Conservation (phyloP, 345 rosid species). For the Cochlearia excelsa region DNA sequence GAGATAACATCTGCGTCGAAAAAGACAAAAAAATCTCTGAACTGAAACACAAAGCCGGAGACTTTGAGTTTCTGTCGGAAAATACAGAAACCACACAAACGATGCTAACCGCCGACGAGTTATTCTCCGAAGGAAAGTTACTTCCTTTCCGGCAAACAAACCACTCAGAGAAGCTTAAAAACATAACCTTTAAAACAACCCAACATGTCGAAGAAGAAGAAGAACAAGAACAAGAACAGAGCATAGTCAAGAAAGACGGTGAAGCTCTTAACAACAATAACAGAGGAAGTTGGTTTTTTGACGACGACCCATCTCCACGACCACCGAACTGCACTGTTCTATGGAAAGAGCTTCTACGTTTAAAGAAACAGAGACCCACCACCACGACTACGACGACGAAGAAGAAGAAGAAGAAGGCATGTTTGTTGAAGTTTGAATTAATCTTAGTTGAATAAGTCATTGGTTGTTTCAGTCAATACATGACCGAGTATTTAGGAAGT, state of each 20-base stretch:
- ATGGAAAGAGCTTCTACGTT: slow-evolving; percentile 86
- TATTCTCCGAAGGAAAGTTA: slow-evolving; percentile 40
- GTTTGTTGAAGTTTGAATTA: too few relatives aligned
- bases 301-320: slow-evolving; percentile 95
- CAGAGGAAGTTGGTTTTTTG: slow-evolving; percentile 68
- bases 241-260: slow-evolving; percentile 2
- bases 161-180: slow-evolving; percentile 63
- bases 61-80: slow-evolving; percentile 78
- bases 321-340: slow-evolving; percentile 94
- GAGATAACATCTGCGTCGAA: slow-evolving; percentile 58
- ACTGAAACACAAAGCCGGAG: slow-evolving; percentile 40
- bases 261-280: slow-evolving; percentile 17
- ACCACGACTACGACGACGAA: slow-evolving; percentile 49
- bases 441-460: too few relatives aligned
- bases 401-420: neutral
- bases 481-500: too few relatives aligned
- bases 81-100: slow-evolving; percentile 40
- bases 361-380: slow-evolving; percentile 73
- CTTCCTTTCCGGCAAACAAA: slow-evolving; percentile 79
- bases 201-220: slow-evolving; percentile 29
- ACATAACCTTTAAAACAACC: slow-evolving; percentile 45
- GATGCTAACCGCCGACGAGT: slow-evolving; percentile 82
- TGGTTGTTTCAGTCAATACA: too few relatives aligned
- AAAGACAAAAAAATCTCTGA: slow-evolving; percentile 31
- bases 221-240: slow-evolving; percentile 18